phyloP scores from a whole-genome alignment of 371 early-diverging fungal genomes.

The Parasitella parasitica region DNA sequence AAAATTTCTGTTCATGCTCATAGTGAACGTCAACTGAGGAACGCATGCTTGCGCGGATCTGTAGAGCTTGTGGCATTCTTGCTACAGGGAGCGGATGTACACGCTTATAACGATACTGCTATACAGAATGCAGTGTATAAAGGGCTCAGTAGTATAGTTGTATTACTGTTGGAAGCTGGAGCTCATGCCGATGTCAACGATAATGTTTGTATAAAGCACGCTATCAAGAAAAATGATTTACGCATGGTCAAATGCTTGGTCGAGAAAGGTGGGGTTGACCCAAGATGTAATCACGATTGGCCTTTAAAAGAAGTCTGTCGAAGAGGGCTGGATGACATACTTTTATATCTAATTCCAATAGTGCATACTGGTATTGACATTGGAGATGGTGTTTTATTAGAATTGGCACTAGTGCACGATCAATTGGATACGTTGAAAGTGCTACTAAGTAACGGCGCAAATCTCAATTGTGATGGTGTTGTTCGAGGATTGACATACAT shows the following conservation, averaged over 20 bases:
- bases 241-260: slow-evolving; percentile 14
- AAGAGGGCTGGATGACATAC: not conserved
- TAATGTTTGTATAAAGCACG: slow-evolving; percentile 26
- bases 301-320: slow-evolving; percentile 25
- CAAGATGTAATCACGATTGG: slow-evolving; percentile 23
- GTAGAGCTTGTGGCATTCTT: slow-evolving; percentile 51
- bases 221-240: slow-evolving; percentile 15
- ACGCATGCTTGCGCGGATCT: slow-evolving; percentile 60
- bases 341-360: slow-evolving; percentile 1
- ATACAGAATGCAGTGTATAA: slow-evolving; percentile 37
- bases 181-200: slow-evolving; percentile 30
- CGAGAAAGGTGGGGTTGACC: slow-evolving; percentile 24
- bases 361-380: slow-evolving; percentile 7
- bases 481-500: slow-evolving; percentile 9
- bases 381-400: slow-evolving; percentile 18
- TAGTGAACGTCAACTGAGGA: slow-evolving; percentile 27
- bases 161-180: slow-evolving; percentile 26
- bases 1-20: slow-evolving; percentile 23
- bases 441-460: slow-evolving; percentile 21
- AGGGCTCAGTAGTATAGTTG: slow-evolving; percentile 20
- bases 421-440: not conserved
- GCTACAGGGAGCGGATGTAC: slow-evolving; percentile 57
- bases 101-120: slow-evolving; percentile 37
- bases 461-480: slow-evolving; percentile 28
- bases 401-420: slow-evolving; percentile 19